A percentile compares a stretch with the other conserved stretches of the same genome.
Evolutionary conservation across 169 alveolate species (phyloP).

Genomic region (Eimeria brunetti): DNA sequence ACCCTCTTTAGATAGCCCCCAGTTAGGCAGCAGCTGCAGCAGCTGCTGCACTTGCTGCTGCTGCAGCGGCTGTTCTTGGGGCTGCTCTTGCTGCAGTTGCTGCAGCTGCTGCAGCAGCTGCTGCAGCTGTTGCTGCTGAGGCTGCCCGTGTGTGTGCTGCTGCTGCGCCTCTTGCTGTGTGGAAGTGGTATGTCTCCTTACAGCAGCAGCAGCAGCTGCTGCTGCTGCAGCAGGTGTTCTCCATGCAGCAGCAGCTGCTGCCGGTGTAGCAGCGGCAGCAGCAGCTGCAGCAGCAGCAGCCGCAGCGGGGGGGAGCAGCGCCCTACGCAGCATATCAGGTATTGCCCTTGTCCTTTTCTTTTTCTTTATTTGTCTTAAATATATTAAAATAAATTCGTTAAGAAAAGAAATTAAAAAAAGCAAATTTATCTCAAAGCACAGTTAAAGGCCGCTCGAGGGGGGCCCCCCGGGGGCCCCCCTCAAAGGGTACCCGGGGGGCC

Average conservation of each 20-base stretch:
- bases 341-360: not conserved
- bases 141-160: not conserved
- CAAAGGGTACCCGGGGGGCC: too few species aligned
- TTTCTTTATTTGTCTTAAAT: too few species aligned
- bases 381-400: too few species aligned
- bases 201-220: constrained; percentile 22
- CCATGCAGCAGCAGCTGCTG: too few species aligned
- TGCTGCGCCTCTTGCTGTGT: not conserved
- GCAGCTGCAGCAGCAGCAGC: constrained; percentile 4
- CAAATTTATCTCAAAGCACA: too few species aligned
- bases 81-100: not conserved
- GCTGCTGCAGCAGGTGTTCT: constrained; percentile 31
- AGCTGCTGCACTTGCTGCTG: constrained; percentile 7
- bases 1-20: not conserved
- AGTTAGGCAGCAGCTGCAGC: constrained; percentile 15
- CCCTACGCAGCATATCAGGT: constrained; percentile 11
- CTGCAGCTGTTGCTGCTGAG: not conserved
- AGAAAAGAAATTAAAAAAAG: too few species aligned
- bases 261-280: not conserved
- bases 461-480: too few species aligned
- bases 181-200: not conserved
- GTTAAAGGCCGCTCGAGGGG: too few species aligned
- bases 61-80: not conserved
- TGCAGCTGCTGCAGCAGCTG: not conserved
- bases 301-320: not conserved